Evolutionary conservation across 768 basidiomycete genomes (phyloP), one percentile per base, ranked within the genome.

Genomic region (Mycena amicta): DNA sequence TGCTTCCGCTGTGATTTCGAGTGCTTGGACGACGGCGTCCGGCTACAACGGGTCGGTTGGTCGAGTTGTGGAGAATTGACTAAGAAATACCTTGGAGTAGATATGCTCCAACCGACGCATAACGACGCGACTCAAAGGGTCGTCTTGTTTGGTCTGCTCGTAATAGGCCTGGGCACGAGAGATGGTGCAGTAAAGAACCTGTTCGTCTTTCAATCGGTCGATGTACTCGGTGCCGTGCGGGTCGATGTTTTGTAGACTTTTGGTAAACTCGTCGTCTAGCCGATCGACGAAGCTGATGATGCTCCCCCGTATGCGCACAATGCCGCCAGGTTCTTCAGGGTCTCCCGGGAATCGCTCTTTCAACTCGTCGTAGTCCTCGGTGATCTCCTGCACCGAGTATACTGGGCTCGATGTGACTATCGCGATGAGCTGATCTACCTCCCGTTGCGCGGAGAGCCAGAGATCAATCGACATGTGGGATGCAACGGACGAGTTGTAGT

Each of bases 151-250:
- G 18, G 86, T 89, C 66, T 82, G 83, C 77, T 97, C 95, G 73
- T 96, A 98, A 68, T 94, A 88, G 11, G 88, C 85, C 73, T 98
- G 93, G 0, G 95, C 90, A 51, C 92, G 90, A 72, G 92, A 93
- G 63, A 99, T 93, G 29, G 93, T 95, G 70, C 86, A 84, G 73
- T 98, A 99, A 23, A 99, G 83, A 16, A 88, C 87, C 68, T 94
- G 93, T 77, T 98, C 98, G 70, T 98, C 95, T 75, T 94, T 94
- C 56, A 99, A 78, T 49, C 97, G 85, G 70, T 98, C 97, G 43
- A 99, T 90, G 70, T 99, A 99, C 73, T 99, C 97, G n/a, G 92
- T 93, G 2, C 97, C 95, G 70, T 99, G 97, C 6, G 97, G 96
- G 68, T 99, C 97, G 62, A 97, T 94, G 69, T 98, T 94, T 83